Percentiles rank a stretch among this genome's conserved stretches.
Evolutionary conservation across 1,139 yeast genomes (phyloP).

Genomic region (Suhomyces bolitotheri): DNA sequence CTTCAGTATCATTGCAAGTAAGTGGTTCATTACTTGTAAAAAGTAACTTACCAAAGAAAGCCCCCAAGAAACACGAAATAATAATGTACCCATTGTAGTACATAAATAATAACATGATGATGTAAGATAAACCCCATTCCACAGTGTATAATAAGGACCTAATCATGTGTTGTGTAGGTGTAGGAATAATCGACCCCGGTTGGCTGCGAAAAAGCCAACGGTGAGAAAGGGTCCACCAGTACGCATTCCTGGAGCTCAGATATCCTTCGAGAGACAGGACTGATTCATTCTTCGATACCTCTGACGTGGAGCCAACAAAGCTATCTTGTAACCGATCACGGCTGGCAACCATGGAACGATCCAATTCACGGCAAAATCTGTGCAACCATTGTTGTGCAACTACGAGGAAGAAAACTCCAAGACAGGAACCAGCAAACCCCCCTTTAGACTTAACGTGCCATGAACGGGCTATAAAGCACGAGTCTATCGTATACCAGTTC

Average conservation of each 20-base stretch:
- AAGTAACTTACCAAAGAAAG: conserved; percentile 55
- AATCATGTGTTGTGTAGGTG: conserved; percentile 48
- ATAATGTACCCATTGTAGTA: conserved; percentile 70
- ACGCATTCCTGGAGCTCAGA: conserved; percentile 15
- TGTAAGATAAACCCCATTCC: conserved; percentile 63
- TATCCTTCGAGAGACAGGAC: too few relatives aligned
- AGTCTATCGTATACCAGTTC: conserved; percentile 54
- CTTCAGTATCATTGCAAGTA: conserved; percentile 25
- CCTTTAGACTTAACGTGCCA: conserved; percentile 66
- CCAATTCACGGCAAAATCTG: conserved; percentile 58
- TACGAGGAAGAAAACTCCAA: conserved; percentile 61
- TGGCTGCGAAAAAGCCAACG: conserved; percentile 33
- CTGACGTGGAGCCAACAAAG: conserved; percentile 1
- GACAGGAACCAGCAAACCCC: conserved; percentile 70
- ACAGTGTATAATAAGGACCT: conserved; percentile 51
- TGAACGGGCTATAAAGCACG: conserved; percentile 61
- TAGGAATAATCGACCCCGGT: conserved; percentile 30
- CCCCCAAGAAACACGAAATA: conserved; percentile 63
- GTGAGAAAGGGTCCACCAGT: conserved; percentile 37
- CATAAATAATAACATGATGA: conserved; percentile 72
- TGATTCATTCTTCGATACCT: conserved; percentile 6
- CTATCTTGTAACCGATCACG: not conserved
- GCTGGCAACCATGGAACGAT: conserved; percentile 33
- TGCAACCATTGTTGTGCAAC: conserved; percentile 59
- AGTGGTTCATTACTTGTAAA: conserved; percentile 48